Base-by-base conservation (phyloP, 495 filamentous ascomycete genomes). In the Letharia lupina region DNA sequence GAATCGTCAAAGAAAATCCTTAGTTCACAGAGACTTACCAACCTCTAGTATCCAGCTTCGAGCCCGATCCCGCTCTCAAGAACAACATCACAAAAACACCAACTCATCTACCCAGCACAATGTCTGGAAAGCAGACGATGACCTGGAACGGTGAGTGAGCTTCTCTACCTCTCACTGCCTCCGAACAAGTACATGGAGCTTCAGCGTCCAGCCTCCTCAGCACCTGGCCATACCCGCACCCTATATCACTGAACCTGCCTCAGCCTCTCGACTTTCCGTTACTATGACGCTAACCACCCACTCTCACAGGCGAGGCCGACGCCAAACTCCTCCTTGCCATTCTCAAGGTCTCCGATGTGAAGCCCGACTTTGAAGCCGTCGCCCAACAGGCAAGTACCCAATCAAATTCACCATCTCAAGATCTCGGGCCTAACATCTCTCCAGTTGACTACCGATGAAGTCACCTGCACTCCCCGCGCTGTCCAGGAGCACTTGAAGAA, bases 401-500 rank as follows among this genome's bases (percentile, higher is more conserved):
- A 1, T 31, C 23, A 62, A 16, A 15, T 10, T 20, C 28, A 39
- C 16, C 16, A 11, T 18, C 16, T 7, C 11, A 3, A 33, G 3
- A 31, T 5, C 28, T 9, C 28, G 12, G 10, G 4, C 11, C 52
- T 56, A 56, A 56, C 31, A 35, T 56, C 28, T 56, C 52, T 18
- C 12, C 52, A 56, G 52, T 31, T 56, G 12, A 35, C 52, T 4
- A 56, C 48, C 9, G 48, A 56, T 8, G 4, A 11, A 5, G 23
- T 35, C 44, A 72, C 70, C 0, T 76, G 75, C 64, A 75, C 71
- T 57, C 52, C 59, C n/a, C 69, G 64, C 20, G 75, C 77, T 15
- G 48, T 77, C 18, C 65, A 70, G 48, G 73, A 75, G 63, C 74
- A 71, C 45, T 59, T 78, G 54, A 66, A 70, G 39, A 71, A 70